Base-by-base conservation (phyloP, 495 filamentous ascomycete genomes). In the Aspergillus diversus region DNA sequence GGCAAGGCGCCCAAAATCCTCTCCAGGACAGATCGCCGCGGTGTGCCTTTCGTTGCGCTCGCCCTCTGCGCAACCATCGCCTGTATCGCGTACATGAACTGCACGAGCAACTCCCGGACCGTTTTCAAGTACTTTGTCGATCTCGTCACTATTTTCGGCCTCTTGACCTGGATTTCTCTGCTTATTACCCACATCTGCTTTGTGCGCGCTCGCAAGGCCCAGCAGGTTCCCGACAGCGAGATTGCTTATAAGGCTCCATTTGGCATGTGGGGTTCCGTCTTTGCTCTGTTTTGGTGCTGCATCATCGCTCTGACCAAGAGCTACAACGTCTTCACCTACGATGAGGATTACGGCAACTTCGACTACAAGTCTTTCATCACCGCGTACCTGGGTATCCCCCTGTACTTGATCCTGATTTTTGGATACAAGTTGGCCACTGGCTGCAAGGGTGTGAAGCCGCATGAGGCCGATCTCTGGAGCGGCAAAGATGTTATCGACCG, bases 121-220 rank as follows among this genome's bases (percentile, higher is more conserved):
- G 90, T 96, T 4, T 96, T 96, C 73, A 81, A 77, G 27, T 95
- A 94, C 81, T 95, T 97, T 63, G 89, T 95, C 63, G 92, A 93
- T 70, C 80, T 97, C 34, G 88, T 88, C 35, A 91, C 89, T 37
- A 90, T 93, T 66, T 91, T 92, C 69, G 90, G 90, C 49, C 80
- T 92, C 7, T 70, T 97, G 31, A 92, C 89, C 63, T 93, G 92
- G 91, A 88, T 95, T 60, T 93, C 90, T 0, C 89, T 96, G 58
- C 82, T 96, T 1, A 82, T 94, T 55, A 88, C 89, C 1, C 92
- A 96, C 75, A 90, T 96, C 68, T 89, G 73, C 74, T 96, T 96
- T 69, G 82, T 92, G 32, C 80, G 82, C 0, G 92, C 88, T 0
- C 89, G 92, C 59, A 81, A 81, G 51, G 92, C 86, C 2, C 92